A percentile compares a stretch with the other conserved stretches of the same genome.
phyloP scores from a whole-genome alignment of 805 yeast species.

The Barnettozyma vustinii region DNA sequence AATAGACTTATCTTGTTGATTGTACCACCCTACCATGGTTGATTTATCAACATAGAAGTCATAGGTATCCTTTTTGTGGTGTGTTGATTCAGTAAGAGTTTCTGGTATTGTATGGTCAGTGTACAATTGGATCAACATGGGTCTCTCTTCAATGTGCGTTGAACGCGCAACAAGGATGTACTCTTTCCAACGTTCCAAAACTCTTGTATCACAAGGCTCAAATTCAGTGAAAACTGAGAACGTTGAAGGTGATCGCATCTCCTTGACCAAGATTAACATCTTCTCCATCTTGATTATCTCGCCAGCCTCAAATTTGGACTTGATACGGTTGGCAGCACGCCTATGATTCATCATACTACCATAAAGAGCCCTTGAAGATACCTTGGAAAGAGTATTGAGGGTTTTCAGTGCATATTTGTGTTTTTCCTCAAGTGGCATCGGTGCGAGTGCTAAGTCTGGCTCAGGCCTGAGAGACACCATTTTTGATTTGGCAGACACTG shows the following conservation, averaged over 20 bases:
- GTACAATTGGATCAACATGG: constrained; percentile 62
- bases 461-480: constrained; percentile 3
- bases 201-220: constrained; percentile 47
- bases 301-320: constrained; percentile 41
- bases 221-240: constrained; percentile 39
- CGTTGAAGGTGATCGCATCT: constrained; percentile 20
- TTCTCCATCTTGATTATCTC: constrained; percentile 61
- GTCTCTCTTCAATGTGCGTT: constrained; percentile 45
- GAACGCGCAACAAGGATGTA: constrained; percentile 65
- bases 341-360: constrained; percentile 16
- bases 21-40: constrained; percentile 50
- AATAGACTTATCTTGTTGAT: constrained; percentile 65
- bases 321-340: constrained; percentile 23
- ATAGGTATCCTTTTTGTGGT: constrained; percentile 17
- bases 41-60: constrained; percentile 27
- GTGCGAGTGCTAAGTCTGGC: constrained; percentile 1
- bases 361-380: constrained; percentile 13
- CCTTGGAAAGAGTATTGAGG: constrained; percentile 20
- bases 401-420: constrained; percentile 5
- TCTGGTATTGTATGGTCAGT: constrained; percentile 35
- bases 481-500: constrained; percentile 5
- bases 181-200: constrained; percentile 75
- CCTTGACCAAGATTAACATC: constrained; percentile 61
- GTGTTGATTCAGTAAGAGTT: constrained; percentile 5
- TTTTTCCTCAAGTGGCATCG: constrained; percentile 1